These are phyloP conservation scores for Pseudocercospora eumusae DNA, from an alignment of 2,329 filamentous ascomycete species.

Conservation along the genomic window DNA sequence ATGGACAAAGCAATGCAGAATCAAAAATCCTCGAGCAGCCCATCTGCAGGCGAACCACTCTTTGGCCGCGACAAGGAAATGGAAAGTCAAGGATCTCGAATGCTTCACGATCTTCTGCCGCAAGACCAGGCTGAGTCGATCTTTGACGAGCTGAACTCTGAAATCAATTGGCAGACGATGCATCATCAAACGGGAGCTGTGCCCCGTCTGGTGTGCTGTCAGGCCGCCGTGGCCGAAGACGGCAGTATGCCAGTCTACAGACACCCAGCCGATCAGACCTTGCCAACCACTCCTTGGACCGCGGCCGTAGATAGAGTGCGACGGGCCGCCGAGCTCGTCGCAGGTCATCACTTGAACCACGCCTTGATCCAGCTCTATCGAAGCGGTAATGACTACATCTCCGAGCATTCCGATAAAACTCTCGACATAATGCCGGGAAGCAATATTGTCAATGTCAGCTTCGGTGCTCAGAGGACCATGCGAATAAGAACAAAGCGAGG, in stretches of 20 bases:
- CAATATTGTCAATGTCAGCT: constrained; percentile 86
- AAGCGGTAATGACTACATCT: constrained; percentile 85
- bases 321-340: constrained; percentile 65
- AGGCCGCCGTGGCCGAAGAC: constrained; percentile 74
- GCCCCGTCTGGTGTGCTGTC: constrained; percentile 85
- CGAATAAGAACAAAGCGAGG: constrained; percentile 77
- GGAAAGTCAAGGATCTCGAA: constrained; percentile 70
- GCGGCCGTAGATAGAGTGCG: constrained; percentile 70
- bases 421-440: constrained; percentile 81
- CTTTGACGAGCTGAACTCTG: constrained; percentile 69
- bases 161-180: constrained; percentile 90
- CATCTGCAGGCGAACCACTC: constrained; percentile 23
- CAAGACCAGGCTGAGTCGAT: constrained; percentile 52
- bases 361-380: constrained; percentile 91
- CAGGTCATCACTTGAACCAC: constrained; percentile 85
- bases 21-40: background rate
- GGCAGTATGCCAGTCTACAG: constrained; percentile 87
- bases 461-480: constrained; percentile 92
- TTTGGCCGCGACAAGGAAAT: constrained; percentile 33
- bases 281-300: constrained; percentile 74
- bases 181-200: constrained; percentile 88
- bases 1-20: constrained; percentile 14
- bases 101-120: constrained; percentile 71
- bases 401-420: constrained; percentile 96
- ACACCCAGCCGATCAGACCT: constrained; percentile 86